Base-by-base conservation (phyloP, 2,329 filamentous ascomycete species). In the Paramyrothecium sp. region DNA sequence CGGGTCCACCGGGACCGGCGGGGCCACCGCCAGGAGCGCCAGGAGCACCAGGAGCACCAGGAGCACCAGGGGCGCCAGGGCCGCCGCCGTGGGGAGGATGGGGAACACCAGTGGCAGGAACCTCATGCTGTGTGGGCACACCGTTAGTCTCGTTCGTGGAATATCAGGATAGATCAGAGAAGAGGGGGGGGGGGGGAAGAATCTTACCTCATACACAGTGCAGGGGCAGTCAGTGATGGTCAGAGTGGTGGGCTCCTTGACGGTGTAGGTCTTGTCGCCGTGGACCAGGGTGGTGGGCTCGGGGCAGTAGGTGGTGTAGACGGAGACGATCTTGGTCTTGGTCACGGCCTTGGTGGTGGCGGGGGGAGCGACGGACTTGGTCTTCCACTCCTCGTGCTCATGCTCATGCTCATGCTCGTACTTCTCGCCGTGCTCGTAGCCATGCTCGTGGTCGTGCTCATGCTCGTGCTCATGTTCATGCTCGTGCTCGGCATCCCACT, bases 171-270 rank as follows among this genome's bases (percentile, higher is more conserved):
- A n/a, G n/a, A n/a, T n/a, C n/a, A n/a, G n/a, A n/a, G n/a, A n/a
- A n/a, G n/a, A 38, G 33, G 16, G 16, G 16, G 33, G 38, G 13
- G 3, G 13, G 44, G 7, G 11, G 44, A 46, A 73, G 60, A 51
- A 23, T 46, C 63, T 57, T 60, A 69, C 70, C 70, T 73, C 65
- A 55, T 65, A 61, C 54, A 74, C 58, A 49, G 80, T 82, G 75
- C 81, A 83, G 57, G 80, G 79, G 71, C 81, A 84, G 68, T 83
- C 73, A 41, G 75, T 78, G 56, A 88, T 78, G 65, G 81, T 85
- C 61, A 86, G 71, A 56, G 80, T 81, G 64, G 82, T 72, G 59
- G 84, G 78, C 68, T 78, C 74, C 54, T 79, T 81, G 64, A 85
- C 77, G 51, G 80, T 79, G 76, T 82, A 86, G 52, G 74, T 74